Base-by-base conservation (phyloP, 2,329 filamentous ascomycete genomes). In the Botrytis cinerea region DNA sequence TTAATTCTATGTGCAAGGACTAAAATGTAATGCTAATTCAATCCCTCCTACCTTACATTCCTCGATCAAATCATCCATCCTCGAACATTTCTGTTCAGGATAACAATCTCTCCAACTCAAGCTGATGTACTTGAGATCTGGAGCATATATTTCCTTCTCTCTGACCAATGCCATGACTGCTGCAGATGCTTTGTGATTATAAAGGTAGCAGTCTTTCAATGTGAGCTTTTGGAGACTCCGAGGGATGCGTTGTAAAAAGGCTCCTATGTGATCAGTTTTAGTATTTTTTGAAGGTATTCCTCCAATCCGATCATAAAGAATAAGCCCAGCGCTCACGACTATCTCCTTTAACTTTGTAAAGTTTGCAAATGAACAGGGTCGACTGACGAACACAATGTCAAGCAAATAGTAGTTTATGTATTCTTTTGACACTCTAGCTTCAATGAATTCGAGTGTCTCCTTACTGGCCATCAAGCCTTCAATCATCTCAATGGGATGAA, bases 231-330 rank as follows among this genome's bases (percentile, higher is more conserved):
- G 38, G 20, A 70, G 22, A 43, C 38, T 35, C 10, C 38, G 67
- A 59, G 67, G 67, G 43, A 70, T 70, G 38, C 67, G 67, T 25
- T 45, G 14, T 45, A 59, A 12, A 40, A 70, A 70, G 28, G 67
- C 51, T 43, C 32, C 32, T n/a, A 10, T 60, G 51, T 46, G 25
- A n/a, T 12, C 10, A 40, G 12, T 1, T 7, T 20, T 10, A n/a
- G 38, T 10, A 43, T 38, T 38, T 38, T 38, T 38, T 8, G 38
- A 1, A 38, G 38, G 1, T 38, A 38, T 38, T 8, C 8, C 18
- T 45, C 43, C 43, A 16, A 16, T 45, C 43, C 2, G 9, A 9
- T 14, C n/a, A 57, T 57, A 14, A 57, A 57, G 51, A 6, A 57
- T 28, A 8, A 32, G 1, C 7, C n/a, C 51, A 18, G 51, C 51